Conservation (phyloP, 768 basidiomycete genomes). For the Boletus insuetus region DNA sequence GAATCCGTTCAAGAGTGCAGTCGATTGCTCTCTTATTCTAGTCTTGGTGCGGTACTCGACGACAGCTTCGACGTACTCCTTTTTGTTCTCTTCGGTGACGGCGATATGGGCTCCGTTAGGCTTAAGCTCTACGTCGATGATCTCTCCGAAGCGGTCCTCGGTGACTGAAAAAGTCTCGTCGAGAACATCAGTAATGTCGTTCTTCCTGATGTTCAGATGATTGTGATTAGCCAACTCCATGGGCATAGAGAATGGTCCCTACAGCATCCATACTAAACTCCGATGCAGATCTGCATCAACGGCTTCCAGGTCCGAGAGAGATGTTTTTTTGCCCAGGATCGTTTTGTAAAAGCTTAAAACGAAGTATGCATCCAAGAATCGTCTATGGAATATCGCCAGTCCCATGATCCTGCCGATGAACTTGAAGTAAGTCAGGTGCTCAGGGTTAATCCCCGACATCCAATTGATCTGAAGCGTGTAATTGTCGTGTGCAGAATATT, state of each 20-base stretch:
- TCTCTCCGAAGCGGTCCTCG: conserved; percentile 75
- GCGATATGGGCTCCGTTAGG: conserved; percentile 56
- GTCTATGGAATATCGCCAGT: conserved; percentile 72
- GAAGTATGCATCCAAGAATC: conserved; percentile 79
- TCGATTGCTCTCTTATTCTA: conserved; percentile 80
- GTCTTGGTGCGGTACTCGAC: conserved; percentile 82
- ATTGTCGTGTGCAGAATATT: conserved; percentile 78
- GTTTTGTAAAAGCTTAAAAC: conserved; percentile 81
- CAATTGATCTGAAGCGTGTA: conserved; percentile 82
- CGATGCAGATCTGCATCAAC: conserved; percentile 68
- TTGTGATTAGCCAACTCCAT: not conserved
- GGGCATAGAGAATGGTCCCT: conserved; percentile 27
- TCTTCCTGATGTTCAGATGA: conserved; percentile 45
- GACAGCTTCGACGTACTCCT: conserved; percentile 72
- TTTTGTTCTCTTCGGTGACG: conserved; percentile 75
- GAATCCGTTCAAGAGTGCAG: conserved; percentile 83
- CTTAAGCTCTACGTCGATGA: conserved; percentile 63
- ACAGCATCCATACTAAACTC: conserved; percentile 76
- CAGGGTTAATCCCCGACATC: conserved; percentile 71
- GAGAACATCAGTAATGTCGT: conserved; percentile 71
- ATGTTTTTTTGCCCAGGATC: conserved; percentile 60
- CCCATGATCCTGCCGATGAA: conserved; percentile 76
- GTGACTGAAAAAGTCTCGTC: conserved; percentile 71
- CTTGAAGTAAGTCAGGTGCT: conserved; percentile 78
- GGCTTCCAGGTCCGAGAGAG: conserved; percentile 63